These are phyloP conservation scores for Taphrina communis DNA, from an alignment of 1,139 yeast genomes.

Conservation along the genomic window DNA sequence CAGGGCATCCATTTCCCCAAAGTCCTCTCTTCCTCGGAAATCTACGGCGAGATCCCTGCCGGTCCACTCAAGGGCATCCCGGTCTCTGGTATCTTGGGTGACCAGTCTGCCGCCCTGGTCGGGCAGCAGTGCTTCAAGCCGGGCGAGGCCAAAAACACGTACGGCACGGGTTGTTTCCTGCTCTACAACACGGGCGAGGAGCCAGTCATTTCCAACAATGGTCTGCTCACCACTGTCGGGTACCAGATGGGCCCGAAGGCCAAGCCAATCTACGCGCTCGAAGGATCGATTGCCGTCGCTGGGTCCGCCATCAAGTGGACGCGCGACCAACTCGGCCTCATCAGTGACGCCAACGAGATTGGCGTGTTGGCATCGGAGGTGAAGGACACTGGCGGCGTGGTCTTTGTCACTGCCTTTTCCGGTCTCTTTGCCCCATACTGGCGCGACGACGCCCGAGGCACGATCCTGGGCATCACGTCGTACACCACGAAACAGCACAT, in stretches of 20 bases:
- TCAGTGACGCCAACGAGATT: conserved; percentile 80
- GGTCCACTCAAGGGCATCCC: conserved; percentile 63
- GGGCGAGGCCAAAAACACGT: conserved; percentile 95
- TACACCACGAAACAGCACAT: conserved; percentile 85
- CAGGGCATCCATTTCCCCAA: conserved; percentile 69
- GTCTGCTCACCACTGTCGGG: conserved; percentile 87
- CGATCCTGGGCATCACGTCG: conserved; percentile 90
- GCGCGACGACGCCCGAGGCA: conserved; percentile 92
- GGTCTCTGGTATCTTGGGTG: conserved; percentile 89
- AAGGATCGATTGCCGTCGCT: conserved; percentile 92
- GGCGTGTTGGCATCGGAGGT: conserved; percentile 89
- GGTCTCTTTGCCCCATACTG: conserved; percentile 96
- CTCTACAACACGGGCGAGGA: conserved; percentile 80
- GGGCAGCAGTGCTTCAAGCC: conserved; percentile 86
- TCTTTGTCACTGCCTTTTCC: conserved; percentile 92
- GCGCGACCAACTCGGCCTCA: conserved; percentile 83
- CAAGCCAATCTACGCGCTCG: conserved; percentile 84
- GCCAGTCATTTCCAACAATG: conserved; percentile 67
- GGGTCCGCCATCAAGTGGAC: conserved; percentile 96
- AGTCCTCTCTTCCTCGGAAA: conserved; percentile 78
- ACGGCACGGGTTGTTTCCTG: conserved; percentile 94
- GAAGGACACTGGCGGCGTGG: conserved; percentile 85
- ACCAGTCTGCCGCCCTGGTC: conserved; percentile 90
- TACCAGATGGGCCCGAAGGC: conserved; percentile 77
- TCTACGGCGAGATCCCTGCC: conserved; percentile 64